phyloP scores from a whole-genome alignment of 352 stramenopile species.

The Pythium scleroteichum region DNA sequence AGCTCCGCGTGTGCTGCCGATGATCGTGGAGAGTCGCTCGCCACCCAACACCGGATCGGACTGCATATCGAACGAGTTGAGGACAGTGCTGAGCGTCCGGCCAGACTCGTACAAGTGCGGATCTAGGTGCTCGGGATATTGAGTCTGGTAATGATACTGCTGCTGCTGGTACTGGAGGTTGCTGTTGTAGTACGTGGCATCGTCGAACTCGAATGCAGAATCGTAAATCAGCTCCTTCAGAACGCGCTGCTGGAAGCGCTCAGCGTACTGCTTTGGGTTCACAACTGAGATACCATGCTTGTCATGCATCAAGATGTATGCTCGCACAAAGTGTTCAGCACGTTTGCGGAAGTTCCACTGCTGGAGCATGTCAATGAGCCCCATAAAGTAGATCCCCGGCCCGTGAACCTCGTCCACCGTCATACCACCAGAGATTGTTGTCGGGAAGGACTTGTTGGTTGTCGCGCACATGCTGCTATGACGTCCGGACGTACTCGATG shows the following conservation, averaged over 20 bases:
- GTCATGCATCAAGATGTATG: conserved; percentile 74
- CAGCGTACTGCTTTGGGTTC: conserved; percentile 68
- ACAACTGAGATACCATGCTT: conserved; percentile 72
- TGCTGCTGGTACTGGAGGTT: conserved; percentile 19
- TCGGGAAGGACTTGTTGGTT: conserved; percentile 51
- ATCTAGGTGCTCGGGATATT: conserved; percentile 39
- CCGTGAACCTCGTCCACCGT: conserved; percentile 86
- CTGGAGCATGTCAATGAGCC: conserved; percentile 95
- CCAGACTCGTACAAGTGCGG: conserved; percentile 44
- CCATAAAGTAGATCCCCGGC: conserved; percentile 94
- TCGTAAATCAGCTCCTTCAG: conserved; percentile 78
- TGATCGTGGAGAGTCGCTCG: conserved; percentile 7
- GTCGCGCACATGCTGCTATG: conserved; percentile 23
- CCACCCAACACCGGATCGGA: conserved; percentile 21
- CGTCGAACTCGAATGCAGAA: conserved; percentile 34
- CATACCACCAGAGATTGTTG: conserved; percentile 58
- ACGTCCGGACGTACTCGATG: conserved; percentile 11
- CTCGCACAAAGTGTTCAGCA: conserved; percentile 82
- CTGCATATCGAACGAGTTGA: conserved; percentile 49
- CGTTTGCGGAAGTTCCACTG: conserved; percentile 94
- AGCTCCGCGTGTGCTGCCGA: conserved; percentile 3
- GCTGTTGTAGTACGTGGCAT: conserved; percentile 32
- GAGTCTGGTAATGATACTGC: conserved; percentile 25
- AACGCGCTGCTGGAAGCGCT: conserved; percentile 77
- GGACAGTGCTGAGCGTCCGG: conserved; percentile 47